These are phyloP conservation scores for cucumber (Cucumis sativus) DNA, from an alignment of 306 rosid genomes.

Conservation along the genomic window DNA sequence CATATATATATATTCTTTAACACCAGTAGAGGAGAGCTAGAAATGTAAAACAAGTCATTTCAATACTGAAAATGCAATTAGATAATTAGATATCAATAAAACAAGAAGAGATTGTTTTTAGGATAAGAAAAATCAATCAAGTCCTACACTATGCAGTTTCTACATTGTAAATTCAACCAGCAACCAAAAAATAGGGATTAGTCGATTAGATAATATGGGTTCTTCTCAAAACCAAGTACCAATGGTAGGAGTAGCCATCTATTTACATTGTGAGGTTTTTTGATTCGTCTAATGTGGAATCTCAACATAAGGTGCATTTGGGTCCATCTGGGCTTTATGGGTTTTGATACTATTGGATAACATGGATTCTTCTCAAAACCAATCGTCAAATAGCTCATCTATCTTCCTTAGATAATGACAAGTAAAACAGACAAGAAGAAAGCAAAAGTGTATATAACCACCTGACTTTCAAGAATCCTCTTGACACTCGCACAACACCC, in stretches of 20 bases:
- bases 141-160: background rate
- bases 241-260: too few species aligned
- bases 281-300: too few species aligned
- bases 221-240: too few species aligned
- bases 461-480: slow-evolving; percentile 39
- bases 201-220: too few species aligned
- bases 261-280: too few species aligned
- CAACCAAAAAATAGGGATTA: too few species aligned
- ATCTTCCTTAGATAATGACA: too few species aligned
- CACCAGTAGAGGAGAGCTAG: background rate
- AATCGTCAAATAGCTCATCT: too few species aligned
- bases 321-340: too few species aligned
- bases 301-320: too few species aligned
- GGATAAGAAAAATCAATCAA: background rate
- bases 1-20: background rate
- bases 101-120: background rate
- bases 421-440: background rate
- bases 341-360: too few species aligned
- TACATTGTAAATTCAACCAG: background rate
- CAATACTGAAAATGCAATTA: background rate
- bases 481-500: slow-evolving; percentile 79
- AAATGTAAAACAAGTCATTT: background rate
- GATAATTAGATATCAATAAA: background rate
- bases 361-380: too few species aligned
- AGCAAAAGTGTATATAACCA: background rate